Evolutionary conservation across 768 basidiomycete species (phyloP).

Genomic region (Termitomyces sp.): DNA sequence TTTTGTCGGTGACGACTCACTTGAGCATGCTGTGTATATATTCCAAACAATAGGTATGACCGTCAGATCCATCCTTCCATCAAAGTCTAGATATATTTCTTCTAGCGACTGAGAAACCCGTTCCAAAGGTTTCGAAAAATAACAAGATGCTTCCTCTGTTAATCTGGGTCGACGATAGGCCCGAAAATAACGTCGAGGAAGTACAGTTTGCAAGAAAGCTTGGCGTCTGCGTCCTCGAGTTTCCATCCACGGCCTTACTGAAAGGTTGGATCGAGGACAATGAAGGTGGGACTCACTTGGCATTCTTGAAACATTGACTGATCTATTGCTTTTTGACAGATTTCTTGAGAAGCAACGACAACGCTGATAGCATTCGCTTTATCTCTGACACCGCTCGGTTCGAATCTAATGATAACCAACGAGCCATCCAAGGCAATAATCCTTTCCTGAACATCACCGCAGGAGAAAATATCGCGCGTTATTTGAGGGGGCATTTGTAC

Average conservation of each 20-base stretch:
- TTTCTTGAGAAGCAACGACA: conserved; percentile 12
- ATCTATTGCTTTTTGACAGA: conserved; percentile 5
- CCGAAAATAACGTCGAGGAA: conserved; percentile 10
- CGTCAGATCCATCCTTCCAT: not conserved
- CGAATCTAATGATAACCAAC: conserved; percentile 7
- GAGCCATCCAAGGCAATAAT: not conserved
- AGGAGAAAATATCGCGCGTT: conserved; percentile 18
- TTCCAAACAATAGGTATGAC: conserved; percentile 11
- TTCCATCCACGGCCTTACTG: conserved; percentile 15
- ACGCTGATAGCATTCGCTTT: conserved; percentile 16
- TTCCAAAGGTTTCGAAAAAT: not conserved
- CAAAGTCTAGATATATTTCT: not conserved
- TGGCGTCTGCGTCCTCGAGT: conserved; percentile 17
- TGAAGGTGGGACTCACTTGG: conserved; percentile 12
- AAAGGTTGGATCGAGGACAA: conserved; percentile 23
- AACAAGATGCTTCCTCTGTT: conserved; percentile 16
- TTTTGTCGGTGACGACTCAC: conserved; percentile 15
- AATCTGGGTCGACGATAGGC: conserved; percentile 22
- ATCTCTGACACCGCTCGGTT: conserved; percentile 17
- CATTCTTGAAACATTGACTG: not conserved
- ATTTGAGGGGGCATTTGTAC: conserved; percentile 16
- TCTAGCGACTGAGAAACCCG: not conserved
- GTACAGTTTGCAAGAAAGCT: conserved; percentile 12
- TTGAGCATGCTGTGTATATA: conserved; percentile 16
- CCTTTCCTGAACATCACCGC: conserved; percentile 15